Conservation (phyloP, 176 grass and related monocot genomes). For the Luzula sylvatica region DNA sequence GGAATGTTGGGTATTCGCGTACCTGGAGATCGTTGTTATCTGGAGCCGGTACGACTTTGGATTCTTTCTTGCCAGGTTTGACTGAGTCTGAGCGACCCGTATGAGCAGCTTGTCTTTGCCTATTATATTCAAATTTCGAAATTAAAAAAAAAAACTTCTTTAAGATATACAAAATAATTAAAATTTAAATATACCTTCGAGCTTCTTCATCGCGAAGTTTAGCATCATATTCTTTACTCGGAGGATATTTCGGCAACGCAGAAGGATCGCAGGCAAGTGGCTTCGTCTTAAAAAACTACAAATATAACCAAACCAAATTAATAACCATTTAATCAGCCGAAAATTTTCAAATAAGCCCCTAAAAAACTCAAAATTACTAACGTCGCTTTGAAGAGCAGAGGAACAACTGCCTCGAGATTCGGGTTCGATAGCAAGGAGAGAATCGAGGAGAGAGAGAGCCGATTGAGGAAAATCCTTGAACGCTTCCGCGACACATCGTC, state of each 20-base stretch:
- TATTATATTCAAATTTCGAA: background rate
- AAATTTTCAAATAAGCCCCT: slow-evolving; percentile 3
- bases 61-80: slow-evolving; percentile 37
- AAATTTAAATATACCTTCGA: slow-evolving; percentile 26
- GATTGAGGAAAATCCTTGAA: slow-evolving; percentile 41
- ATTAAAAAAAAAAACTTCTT: background rate
- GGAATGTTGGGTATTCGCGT: background rate
- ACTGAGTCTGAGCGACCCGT: slow-evolving; percentile 40
- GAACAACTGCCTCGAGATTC: slow-evolving; percentile 30
- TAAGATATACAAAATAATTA: background rate
- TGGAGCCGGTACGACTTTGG: slow-evolving; percentile 29
- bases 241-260: slow-evolving; percentile 35
- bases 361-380: background rate
- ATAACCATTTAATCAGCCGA: too few species aligned
- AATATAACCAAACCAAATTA: background rate
- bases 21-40: slow-evolving; percentile 52
- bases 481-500: slow-evolving; percentile 31
- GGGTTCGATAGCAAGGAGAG: slow-evolving; percentile 37
- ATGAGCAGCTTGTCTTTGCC: slow-evolving; percentile 39
- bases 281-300: slow-evolving; percentile 36
- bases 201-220: slow-evolving; percentile 34
- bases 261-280: slow-evolving; percentile 35
- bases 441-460: slow-evolving; percentile 34
- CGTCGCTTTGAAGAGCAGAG: slow-evolving; percentile 36
- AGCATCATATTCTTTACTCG: slow-evolving; percentile 39